Evolutionary conservation across 208 protist species (phyloP).

Genomic region (Trypanosomatidae sp.): DNA sequence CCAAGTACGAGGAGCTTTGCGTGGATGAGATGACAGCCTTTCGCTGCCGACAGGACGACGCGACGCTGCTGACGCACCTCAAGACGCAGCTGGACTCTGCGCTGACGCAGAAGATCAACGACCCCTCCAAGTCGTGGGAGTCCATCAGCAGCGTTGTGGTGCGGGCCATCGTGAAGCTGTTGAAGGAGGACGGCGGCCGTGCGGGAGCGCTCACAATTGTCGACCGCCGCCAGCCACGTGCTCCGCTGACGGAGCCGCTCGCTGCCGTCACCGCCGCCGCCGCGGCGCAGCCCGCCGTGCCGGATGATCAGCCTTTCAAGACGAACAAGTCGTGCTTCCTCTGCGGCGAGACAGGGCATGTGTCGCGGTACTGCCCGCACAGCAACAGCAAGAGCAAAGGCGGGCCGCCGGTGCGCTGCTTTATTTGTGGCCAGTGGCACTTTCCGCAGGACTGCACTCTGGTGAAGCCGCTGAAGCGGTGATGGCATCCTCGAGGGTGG

Average conservation of each 20-base stretch:
- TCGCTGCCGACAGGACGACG: conserved; percentile 73
- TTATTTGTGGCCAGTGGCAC: conserved; percentile 90
- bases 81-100: conserved; percentile 88
- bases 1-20: conserved; percentile 80
- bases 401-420: conserved; percentile 74
- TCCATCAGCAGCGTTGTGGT: conserved; percentile 82
- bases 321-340: conserved; percentile 71
- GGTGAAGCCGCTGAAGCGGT: conserved; percentile 33
- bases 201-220: conserved; percentile 53
- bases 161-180: conserved; percentile 78
- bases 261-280: conserved; percentile 4
- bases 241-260: conserved; percentile 43
- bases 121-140: conserved; percentile 79
- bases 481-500: neutral
- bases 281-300: conserved; percentile 8
- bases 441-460: conserved; percentile 76
- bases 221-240: conserved; percentile 62
- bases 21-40: conserved; percentile 83
- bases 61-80: conserved; percentile 74
- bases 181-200: conserved; percentile 56
- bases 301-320: conserved; percentile 59
- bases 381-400: conserved; percentile 40
- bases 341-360: conserved; percentile 74
- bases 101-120: conserved; percentile 85
- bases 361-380: conserved; percentile 78